phyloP scores from a whole-genome alignment of 1,139 yeast genomes.

The Lodderomyces elongisporus region DNA sequence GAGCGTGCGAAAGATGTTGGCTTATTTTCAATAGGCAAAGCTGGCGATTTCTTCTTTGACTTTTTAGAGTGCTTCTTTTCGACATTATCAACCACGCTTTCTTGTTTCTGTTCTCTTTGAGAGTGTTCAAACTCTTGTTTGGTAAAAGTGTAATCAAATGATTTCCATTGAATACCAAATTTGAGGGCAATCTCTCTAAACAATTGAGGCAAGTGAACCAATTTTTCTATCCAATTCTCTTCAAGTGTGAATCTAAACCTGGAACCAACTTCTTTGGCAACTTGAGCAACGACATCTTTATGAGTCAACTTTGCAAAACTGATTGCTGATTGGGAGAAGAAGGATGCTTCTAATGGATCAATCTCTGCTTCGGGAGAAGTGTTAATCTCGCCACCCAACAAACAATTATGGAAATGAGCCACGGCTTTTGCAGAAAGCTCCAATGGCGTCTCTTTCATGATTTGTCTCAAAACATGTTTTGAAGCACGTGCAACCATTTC shows the following conservation, averaged over 20 bases:
- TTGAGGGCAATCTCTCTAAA: conserved; percentile 71
- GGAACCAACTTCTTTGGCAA: conserved; percentile 47
- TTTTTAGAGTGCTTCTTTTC: conserved; percentile 16
- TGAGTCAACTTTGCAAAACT: conserved; percentile 44
- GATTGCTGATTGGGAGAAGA: conserved; percentile 42
- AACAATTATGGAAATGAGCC: conserved; percentile 68
- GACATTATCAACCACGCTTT: conserved; percentile 14
- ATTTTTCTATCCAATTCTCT: conserved; percentile 37
- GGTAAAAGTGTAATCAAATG: conserved; percentile 49
- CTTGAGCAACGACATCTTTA: conserved; percentile 35
- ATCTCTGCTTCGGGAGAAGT: conserved; percentile 38
- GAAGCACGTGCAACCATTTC: conserved; percentile 78
- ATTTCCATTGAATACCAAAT: conserved; percentile 83
- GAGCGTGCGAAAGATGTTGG: conserved; percentile 21
- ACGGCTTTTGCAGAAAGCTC: conserved; percentile 55
- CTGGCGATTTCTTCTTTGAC: conserved; percentile 23
- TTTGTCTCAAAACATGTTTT: conserved; percentile 65
- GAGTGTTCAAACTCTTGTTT: conserved; percentile 38
- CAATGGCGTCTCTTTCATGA: conserved; percentile 46
- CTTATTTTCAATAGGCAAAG: conserved; percentile 20
- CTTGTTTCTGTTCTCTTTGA: not conserved
- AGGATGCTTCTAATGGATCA: conserved; percentile 36
- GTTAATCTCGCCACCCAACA: conserved; percentile 51
- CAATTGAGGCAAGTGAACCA: conserved; percentile 40
- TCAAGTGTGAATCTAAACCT: conserved; percentile 63